These are phyloP conservation scores for Aspergillus arachidicola DNA, from an alignment of 2,329 filamentous ascomycete genomes.

Conservation along the genomic window DNA sequence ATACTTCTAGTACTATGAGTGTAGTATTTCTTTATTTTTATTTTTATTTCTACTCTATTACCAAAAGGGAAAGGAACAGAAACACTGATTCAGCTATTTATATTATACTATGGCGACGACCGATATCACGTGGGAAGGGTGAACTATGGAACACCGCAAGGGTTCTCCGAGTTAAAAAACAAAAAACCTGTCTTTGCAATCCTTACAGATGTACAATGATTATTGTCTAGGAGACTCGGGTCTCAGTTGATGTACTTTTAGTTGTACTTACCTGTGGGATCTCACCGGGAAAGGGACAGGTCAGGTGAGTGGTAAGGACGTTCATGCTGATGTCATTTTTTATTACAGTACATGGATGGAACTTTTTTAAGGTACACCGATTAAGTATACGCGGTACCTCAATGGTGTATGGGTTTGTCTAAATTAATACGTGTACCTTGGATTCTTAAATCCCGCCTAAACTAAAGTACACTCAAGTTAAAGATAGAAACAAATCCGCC, in stretches of 20 bases:
- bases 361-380: neutral
- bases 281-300: neutral
- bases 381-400: neutral
- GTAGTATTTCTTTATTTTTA: neutral
- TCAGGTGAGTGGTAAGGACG: neutral
- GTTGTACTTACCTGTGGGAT: neutral
- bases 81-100: no score
- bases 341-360: neutral
- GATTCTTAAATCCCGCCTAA: neutral
- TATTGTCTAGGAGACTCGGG: neutral
- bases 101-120: neutral
- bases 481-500: conserved; percentile 4
- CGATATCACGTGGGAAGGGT: neutral
- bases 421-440: neutral
- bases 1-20: neutral
- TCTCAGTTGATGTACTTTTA: neutral
- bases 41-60: neutral
- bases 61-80: no score
- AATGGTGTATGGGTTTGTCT: neutral
- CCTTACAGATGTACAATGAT: neutral
- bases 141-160: neutral
- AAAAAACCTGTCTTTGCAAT: neutral
- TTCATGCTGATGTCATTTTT: conserved; percentile 1
- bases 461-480: conserved; percentile 1
- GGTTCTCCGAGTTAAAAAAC: neutral